These are phyloP conservation scores for Psidium friedrichsthalianum DNA, from an alignment of 345 rosid species.

Conservation along the genomic window DNA sequence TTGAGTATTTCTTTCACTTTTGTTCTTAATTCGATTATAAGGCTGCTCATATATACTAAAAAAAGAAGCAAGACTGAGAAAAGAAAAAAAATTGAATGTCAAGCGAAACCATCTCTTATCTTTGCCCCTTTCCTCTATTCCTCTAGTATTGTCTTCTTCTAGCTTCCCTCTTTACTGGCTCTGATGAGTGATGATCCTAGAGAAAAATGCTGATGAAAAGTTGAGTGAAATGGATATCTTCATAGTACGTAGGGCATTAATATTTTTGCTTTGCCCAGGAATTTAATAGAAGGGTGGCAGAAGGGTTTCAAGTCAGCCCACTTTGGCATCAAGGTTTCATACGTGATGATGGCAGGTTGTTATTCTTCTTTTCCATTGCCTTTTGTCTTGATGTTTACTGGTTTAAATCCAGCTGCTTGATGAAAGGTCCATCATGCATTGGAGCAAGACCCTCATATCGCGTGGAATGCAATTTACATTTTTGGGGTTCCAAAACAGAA, in stretches of 20 bases:
- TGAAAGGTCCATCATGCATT: neutral
- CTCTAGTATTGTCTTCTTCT: neutral
- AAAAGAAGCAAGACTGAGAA: neutral
- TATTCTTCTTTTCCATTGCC: neutral
- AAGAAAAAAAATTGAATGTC: neutral
- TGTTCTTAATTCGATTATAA: neutral
- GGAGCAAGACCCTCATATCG: neutral
- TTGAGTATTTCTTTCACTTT: neutral
- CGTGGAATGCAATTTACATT: neutral
- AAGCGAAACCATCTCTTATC: neutral
- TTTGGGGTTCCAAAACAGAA: neutral
- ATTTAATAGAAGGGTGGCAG: slow-evolving; percentile 49
- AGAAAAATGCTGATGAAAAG: neutral
- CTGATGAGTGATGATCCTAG: neutral
- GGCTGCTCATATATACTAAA: neutral
- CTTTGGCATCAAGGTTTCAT: slow-evolving; percentile 94
- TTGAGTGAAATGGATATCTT: neutral
- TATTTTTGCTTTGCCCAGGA: slow-evolving; percentile 35
- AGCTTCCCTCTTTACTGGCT: neutral
- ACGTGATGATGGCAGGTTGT: slow-evolving; percentile 58
- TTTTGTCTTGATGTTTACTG: neutral
- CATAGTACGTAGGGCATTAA: neutral
- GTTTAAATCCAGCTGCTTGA: neutral
- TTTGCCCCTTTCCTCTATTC: neutral
- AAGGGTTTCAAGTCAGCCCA: slow-evolving; percentile 95